These are phyloP conservation scores for Lathyrus oleraceus DNA, from an alignment of 306 rosid genomes.

Conservation along the genomic window DNA sequence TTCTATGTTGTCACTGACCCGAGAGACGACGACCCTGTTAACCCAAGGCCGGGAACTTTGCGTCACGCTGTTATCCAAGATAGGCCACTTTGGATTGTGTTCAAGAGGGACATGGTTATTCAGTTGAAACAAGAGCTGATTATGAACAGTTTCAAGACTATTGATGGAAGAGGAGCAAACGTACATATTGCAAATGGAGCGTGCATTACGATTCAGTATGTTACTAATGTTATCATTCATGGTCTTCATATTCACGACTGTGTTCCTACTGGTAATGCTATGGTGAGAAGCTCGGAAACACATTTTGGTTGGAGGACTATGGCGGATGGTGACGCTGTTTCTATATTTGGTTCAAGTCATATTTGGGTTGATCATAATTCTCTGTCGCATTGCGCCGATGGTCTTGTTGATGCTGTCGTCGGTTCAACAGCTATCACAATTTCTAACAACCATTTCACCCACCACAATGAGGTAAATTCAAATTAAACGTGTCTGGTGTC, in stretches of 20 bases:
- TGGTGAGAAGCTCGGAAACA: slow-evolving; percentile 91
- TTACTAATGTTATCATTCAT: slow-evolving; percentile 82
- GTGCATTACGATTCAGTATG: slow-evolving; percentile 83
- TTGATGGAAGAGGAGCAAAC: slow-evolving; percentile 87
- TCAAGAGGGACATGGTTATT: slow-evolving; percentile 95
- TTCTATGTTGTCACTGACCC: slow-evolving; percentile 90
- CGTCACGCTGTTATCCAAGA: slow-evolving; percentile 92
- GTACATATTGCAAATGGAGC: slow-evolving; percentile 96
- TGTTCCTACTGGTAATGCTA: slow-evolving; percentile 90
- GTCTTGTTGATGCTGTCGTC: slow-evolving; percentile 95
- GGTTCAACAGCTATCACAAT: slow-evolving; percentile 94
- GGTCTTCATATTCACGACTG: slow-evolving; percentile 95
- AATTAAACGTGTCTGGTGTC: neutral
- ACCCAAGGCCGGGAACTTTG: slow-evolving; percentile 86
- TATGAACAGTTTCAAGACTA: slow-evolving; percentile 94
- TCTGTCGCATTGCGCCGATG: slow-evolving; percentile 92
- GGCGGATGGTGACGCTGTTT: slow-evolving; percentile 93
- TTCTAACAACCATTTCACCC: slow-evolving; percentile 95
- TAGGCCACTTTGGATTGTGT: slow-evolving; percentile 90
- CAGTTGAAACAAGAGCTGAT: slow-evolving; percentile 88
- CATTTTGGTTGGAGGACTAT: slow-evolving; percentile 98
- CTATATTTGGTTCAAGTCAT: slow-evolving; percentile 94
- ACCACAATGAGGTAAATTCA: slow-evolving; percentile 87
- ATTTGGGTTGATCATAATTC: slow-evolving; percentile 97
- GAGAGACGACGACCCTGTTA: slow-evolving; percentile 72